Conservation (phyloP, 2,329 filamentous ascomycete species). For the Neospermospora avenae region DNA sequence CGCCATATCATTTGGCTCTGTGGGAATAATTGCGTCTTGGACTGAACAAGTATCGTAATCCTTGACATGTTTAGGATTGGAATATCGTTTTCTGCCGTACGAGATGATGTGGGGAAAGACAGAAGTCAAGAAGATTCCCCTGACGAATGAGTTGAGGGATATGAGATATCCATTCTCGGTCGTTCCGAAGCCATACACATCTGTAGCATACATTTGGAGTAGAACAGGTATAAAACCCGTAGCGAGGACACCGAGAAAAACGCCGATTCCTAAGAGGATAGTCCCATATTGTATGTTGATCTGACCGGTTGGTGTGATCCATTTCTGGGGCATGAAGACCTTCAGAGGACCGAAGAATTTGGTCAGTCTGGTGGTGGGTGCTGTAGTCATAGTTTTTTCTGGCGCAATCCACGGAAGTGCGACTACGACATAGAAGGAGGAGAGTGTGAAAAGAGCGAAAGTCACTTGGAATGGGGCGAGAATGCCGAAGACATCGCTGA, state of each 20-base stretch:
- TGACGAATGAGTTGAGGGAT: conserved; percentile 42
- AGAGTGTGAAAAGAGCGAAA: conserved; percentile 50
- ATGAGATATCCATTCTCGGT: conserved; percentile 45
- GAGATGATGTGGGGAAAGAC: conserved; percentile 44
- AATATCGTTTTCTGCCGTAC: conserved; percentile 38
- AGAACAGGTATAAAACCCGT: conserved; percentile 65
- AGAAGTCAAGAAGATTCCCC: conserved; percentile 43
- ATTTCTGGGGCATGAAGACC: conserved; percentile 56
- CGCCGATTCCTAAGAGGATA: conserved; percentile 60
- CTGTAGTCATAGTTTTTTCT: conserved; percentile 37
- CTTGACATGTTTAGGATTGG: conserved; percentile 1
- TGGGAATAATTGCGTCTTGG: not conserved
- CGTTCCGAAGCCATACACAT: conserved; percentile 43
- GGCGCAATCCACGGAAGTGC: conserved; percentile 49
- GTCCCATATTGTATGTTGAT: conserved; percentile 57
- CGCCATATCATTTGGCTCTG: conserved; percentile 32
- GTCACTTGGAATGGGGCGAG: conserved; percentile 63
- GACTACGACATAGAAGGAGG: conserved; percentile 40
- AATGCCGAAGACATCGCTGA: conserved; percentile 62
- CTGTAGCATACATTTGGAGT: conserved; percentile 46
- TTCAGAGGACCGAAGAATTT: conserved; percentile 62
- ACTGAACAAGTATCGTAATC: not conserved
- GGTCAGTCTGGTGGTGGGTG: conserved; percentile 39
- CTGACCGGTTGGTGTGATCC: conserved; percentile 49
- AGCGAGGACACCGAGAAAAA: conserved; percentile 65